Evolutionary conservation across 2,329 filamentous ascomycete genomes (phyloP).

Genomic region (Juglanconis oblonga): DNA sequence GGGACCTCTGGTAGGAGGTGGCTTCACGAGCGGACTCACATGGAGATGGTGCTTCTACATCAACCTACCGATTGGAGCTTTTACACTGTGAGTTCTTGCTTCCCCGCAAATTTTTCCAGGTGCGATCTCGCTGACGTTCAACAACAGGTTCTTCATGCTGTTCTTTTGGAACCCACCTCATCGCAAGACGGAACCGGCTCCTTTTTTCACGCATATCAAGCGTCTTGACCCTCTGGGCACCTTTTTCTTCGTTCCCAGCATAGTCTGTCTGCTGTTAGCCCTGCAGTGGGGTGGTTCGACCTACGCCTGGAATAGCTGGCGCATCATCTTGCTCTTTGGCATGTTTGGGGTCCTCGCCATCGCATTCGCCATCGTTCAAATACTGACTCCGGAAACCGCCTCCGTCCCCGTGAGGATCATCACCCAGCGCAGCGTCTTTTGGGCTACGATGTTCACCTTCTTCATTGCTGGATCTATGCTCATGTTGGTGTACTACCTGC

Average conservation of each 20-base stretch:
- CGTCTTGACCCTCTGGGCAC: constrained; percentile 59
- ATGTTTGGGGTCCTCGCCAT: constrained; percentile 45
- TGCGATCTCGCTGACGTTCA: not conserved
- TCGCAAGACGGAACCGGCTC: constrained; percentile 27
- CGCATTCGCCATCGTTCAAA: constrained; percentile 50
- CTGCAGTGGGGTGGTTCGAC: constrained; percentile 60
- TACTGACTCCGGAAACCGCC: constrained; percentile 52
- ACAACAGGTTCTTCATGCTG: constrained; percentile 36
- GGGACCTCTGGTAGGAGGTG: constrained; percentile 53
- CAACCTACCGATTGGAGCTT: constrained; percentile 53
- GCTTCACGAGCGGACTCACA: constrained; percentile 43
- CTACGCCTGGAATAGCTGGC: constrained; percentile 51
- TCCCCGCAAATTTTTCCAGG: too few relatives aligned
- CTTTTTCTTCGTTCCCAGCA: constrained; percentile 55
- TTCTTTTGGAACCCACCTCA: constrained; percentile 45
- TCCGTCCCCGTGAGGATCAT: constrained; percentile 56
- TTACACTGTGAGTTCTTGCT: constrained; percentile 33
- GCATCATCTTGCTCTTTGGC: constrained; percentile 52
- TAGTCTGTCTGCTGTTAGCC: constrained; percentile 59
- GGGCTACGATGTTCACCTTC: constrained; percentile 43
- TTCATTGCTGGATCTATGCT: constrained; percentile 51
- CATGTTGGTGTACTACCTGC: constrained; percentile 52
- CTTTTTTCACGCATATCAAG: constrained; percentile 41
- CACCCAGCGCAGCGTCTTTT: constrained; percentile 51
- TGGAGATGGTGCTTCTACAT: constrained; percentile 61